Evolutionary conservation across 768 basidiomycete genomes (phyloP).

Genomic region (Steccherinum ochraceum): DNA sequence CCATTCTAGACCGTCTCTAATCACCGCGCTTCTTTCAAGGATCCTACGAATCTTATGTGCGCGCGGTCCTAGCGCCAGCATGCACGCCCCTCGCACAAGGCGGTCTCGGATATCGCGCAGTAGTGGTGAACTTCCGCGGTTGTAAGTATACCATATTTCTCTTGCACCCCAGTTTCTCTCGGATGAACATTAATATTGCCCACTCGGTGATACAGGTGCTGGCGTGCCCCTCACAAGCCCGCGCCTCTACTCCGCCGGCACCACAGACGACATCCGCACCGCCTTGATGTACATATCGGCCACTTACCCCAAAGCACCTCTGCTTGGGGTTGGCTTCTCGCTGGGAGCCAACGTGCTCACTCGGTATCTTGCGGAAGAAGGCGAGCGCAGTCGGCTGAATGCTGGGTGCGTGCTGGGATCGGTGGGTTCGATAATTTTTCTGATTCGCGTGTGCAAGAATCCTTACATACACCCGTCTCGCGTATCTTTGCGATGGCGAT

Average conservation of each 20-base stretch:
- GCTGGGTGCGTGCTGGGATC: constrained; percentile 70
- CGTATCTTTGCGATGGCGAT: constrained; percentile 1
- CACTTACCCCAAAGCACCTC: constrained; percentile 69
- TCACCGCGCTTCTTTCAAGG: constrained; percentile 39
- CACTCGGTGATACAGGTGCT: constrained; percentile 56
- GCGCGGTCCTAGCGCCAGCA: constrained; percentile 71
- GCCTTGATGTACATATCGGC: constrained; percentile 71
- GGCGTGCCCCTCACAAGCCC: constrained; percentile 77
- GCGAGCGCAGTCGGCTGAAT: constrained; percentile 49
- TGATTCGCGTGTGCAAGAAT: constrained; percentile 12
- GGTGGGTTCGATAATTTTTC: constrained; percentile 38
- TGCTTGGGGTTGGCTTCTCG: constrained; percentile 88
- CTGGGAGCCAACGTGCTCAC: constrained; percentile 90
- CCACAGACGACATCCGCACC: constrained; percentile 84
- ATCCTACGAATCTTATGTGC: constrained; percentile 89
- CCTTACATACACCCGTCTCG: too few species aligned
- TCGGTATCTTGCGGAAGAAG: constrained; percentile 84
- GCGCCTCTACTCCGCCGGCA: constrained; percentile 81
- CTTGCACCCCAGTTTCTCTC: neutral
- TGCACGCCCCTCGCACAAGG: constrained; percentile 65
- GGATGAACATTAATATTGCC: neutral
- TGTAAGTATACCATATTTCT: constrained; percentile 43
- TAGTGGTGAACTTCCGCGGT: constrained; percentile 90
- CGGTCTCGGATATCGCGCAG: constrained; percentile 87
- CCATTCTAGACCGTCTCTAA: too few species aligned